Percentiles rank a stretch among this genome's conserved stretches.
These are phyloP conservation scores for Pseudogymnoascus pannorum DNA, from an alignment of 2,329 filamentous ascomycete genomes.

Conservation along the genomic window DNA sequence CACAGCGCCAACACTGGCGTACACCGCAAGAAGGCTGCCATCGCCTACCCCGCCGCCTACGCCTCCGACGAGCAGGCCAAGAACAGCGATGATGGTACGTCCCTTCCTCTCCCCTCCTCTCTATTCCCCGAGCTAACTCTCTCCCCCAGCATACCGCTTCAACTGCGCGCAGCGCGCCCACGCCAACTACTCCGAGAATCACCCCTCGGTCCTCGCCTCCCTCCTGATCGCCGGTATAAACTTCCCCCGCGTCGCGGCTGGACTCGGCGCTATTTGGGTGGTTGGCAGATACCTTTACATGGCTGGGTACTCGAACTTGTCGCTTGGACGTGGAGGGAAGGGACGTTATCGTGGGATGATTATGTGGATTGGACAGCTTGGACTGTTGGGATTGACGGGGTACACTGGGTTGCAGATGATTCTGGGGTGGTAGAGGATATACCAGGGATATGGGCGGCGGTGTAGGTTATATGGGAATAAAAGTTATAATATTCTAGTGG, in stretches of 20 bases:
- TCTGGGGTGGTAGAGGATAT: constrained; percentile 19
- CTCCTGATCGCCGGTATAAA: constrained; percentile 49
- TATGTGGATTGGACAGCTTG: constrained; percentile 22
- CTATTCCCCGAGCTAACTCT: not conserved
- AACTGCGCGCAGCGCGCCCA: constrained; percentile 61
- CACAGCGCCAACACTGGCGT: constrained; percentile 42
- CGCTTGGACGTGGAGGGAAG: constrained; percentile 15
- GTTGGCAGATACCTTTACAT: constrained; percentile 48
- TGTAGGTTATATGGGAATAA: constrained; percentile 7
- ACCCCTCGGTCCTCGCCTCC: constrained; percentile 43
- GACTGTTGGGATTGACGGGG: constrained; percentile 19
- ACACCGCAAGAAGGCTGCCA: constrained; percentile 44
- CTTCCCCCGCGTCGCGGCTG: constrained; percentile 44
- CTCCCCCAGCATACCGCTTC: constrained; percentile 38
- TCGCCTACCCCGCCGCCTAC: constrained; percentile 52
- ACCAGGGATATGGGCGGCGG: not conserved
- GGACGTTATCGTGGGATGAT: constrained; percentile 21
- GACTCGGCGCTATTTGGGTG: constrained; percentile 45
- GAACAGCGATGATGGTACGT: constrained; percentile 41
- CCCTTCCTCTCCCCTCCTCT: constrained; percentile 6
- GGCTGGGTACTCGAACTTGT: constrained; percentile 39
- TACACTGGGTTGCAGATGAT: constrained; percentile 22
- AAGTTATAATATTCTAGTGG: not conserved
- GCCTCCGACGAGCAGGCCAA: constrained; percentile 46
- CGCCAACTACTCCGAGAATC: constrained; percentile 57